phyloP scores from a whole-genome alignment of 139 green algal genomes.

The Micractinium sp. region DNA sequence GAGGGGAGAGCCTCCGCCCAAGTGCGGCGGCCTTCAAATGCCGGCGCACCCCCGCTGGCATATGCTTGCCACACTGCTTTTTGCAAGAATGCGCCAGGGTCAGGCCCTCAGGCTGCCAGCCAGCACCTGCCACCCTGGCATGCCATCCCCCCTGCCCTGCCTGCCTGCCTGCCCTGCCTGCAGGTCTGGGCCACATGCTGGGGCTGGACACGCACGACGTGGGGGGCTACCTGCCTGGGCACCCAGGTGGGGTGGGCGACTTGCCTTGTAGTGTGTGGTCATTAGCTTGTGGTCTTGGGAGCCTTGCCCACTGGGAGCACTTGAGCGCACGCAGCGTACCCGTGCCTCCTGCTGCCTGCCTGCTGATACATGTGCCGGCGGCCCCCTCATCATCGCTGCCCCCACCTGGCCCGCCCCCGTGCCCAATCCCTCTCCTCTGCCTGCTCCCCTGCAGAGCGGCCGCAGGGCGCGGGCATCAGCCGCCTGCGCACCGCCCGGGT shows the following conservation, averaged over 20 bases:
- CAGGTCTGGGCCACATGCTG: constrained; percentile 90
- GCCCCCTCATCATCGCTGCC: background rate
- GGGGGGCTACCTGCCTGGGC: constrained; percentile 60
- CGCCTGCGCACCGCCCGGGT: constrained; percentile 70
- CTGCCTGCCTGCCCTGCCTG: background rate
- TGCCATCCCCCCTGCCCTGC: background rate
- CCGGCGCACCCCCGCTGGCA: too few species aligned
- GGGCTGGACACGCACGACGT: constrained; percentile 95
- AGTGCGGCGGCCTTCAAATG: background rate
- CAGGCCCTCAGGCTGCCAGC: too few species aligned
- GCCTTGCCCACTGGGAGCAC: too few species aligned
- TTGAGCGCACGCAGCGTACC: too few species aligned
- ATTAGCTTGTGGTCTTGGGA: too few species aligned
- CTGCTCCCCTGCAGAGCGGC: constrained; percentile 7
- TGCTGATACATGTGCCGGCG: too few species aligned
- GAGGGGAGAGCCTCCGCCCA: background rate
- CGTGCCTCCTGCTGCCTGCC: too few species aligned
- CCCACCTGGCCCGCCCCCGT: too few species aligned
- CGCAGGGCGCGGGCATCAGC: constrained; percentile 54
- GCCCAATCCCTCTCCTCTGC: background rate
- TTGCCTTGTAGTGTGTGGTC: background rate
- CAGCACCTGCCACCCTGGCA: too few species aligned
- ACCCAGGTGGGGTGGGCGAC: background rate
- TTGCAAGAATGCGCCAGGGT: too few species aligned
- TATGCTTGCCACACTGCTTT: background rate